These are phyloP conservation scores for Daldinia decipiens DNA, from an alignment of 495 filamentous ascomycete species.

Conservation along the genomic window DNA sequence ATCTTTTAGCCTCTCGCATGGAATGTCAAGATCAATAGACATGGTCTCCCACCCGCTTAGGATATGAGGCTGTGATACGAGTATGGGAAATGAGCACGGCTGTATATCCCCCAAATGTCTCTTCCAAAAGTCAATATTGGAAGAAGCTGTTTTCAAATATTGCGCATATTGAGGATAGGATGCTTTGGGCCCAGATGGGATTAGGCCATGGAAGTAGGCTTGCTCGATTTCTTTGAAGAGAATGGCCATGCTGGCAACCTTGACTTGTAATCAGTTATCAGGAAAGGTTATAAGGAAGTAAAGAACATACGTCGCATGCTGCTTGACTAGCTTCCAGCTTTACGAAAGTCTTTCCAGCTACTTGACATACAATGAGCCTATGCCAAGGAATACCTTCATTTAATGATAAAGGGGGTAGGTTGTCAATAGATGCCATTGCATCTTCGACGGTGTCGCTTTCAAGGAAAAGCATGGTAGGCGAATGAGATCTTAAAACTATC, in stretches of 20 bases:
- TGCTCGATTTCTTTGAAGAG: conserved; percentile 56
- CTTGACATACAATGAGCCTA: conserved; percentile 57
- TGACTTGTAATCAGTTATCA: conserved; percentile 19
- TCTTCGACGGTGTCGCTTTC: conserved; percentile 55
- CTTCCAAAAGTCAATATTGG: conserved; percentile 56
- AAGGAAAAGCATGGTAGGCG: conserved; percentile 60
- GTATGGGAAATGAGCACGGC: conserved; percentile 55
- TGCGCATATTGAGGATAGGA: conserved; percentile 54
- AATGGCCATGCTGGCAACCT: conserved; percentile 53
- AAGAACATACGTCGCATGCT: conserved; percentile 53
- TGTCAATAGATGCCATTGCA: conserved; percentile 54
- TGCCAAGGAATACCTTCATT: conserved; percentile 55
- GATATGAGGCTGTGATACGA: conserved; percentile 39
- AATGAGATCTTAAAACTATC: conserved; percentile 54
- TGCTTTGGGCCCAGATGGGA: conserved; percentile 44
- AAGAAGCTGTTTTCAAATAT: conserved; percentile 49
- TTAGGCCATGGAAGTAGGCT: conserved; percentile 51
- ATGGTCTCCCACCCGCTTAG: conserved; percentile 48
- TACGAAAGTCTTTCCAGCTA: conserved; percentile 54
- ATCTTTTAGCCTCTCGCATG: conserved; percentile 47
- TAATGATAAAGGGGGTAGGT: conserved; percentile 50
- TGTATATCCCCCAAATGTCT: conserved; percentile 49
- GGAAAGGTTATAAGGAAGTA: background rate
- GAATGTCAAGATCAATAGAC: conserved; percentile 52
- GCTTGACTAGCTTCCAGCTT: conserved; percentile 60